A percentile compares a stretch with the other conserved stretches of the same genome.
These are phyloP conservation scores for Rhododendron williamsianum DNA, from an alignment of 148 eudicot genomes.

Conservation along the genomic window DNA sequence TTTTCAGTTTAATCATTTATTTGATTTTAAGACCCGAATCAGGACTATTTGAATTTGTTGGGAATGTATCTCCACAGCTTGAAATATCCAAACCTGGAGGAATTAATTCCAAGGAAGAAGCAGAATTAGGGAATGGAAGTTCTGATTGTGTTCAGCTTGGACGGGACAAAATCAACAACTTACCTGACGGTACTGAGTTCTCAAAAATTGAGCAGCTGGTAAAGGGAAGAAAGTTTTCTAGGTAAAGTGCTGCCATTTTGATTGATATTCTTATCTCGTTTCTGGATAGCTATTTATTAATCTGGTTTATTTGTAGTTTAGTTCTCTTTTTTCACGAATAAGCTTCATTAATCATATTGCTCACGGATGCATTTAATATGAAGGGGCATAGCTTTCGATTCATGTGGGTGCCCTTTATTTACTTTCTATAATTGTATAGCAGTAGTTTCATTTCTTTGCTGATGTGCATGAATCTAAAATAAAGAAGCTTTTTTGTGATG, in stretches of 20 bases:
- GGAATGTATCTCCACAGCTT: conserved; percentile 33
- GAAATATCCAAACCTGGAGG: conserved; percentile 25
- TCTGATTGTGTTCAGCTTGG: conserved; percentile 21
- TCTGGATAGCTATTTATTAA: background rate
- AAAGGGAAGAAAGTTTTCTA: conserved; percentile 59
- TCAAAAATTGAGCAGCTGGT: conserved; percentile 72
- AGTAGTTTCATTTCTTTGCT: background rate
- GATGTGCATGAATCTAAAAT: background rate
- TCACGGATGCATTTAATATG: background rate
- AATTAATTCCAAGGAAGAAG: conserved; percentile 22
- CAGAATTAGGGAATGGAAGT: conserved; percentile 24
- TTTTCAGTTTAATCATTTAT: background rate
- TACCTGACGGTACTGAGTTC: conserved; percentile 27
- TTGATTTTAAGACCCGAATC: background rate
- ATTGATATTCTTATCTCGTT: conserved; percentile 6
- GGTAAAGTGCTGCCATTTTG: conserved; percentile 36
- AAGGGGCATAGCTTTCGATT: background rate
- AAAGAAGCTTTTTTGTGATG: background rate
- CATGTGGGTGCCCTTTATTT: background rate
- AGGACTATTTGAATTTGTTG: background rate
- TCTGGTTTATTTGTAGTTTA: background rate
- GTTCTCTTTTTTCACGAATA: background rate
- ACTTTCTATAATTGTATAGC: background rate
- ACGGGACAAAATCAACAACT: conserved; percentile 19
- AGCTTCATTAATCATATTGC: conserved; percentile 3